Evolutionary conservation across 805 yeast genomes (phyloP).

Genomic region (Crinitomyces ghanaensis): DNA sequence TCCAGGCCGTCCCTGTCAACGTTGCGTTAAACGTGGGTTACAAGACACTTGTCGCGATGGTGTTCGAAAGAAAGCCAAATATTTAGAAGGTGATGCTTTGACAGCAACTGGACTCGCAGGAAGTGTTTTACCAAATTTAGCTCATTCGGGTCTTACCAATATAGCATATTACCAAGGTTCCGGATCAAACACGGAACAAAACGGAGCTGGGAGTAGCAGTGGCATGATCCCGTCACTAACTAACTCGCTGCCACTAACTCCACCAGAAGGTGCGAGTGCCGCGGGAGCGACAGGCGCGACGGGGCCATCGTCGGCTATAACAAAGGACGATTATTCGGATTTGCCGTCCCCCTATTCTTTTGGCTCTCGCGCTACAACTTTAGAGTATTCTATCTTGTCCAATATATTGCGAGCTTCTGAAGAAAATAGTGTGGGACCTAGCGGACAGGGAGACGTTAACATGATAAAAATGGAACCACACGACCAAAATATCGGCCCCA

Average conservation of each 20-base stretch:
- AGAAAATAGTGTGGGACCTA: too few species aligned
- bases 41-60: slow-evolving; percentile 68
- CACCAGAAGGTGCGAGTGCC: slow-evolving; percentile 7
- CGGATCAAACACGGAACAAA: neutral
- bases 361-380: slow-evolving; percentile 27
- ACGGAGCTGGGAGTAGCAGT: neutral
- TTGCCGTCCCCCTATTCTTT: slow-evolving; percentile 20
- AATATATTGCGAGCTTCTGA: slow-evolving; percentile 24
- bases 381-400: slow-evolving; percentile 26
- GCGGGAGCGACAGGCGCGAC: too few species aligned
- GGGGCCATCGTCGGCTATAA: too few species aligned
- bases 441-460: too few species aligned
- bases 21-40: slow-evolving; percentile 60
- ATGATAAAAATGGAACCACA: neutral
- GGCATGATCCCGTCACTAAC: slow-evolving; percentile 1
- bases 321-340: too few species aligned
- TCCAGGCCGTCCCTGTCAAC: slow-evolving; percentile 56
- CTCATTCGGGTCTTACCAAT: slow-evolving; percentile 2
- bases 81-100: slow-evolving; percentile 53
- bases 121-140: too few species aligned
- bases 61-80: slow-evolving; percentile 65
- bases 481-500: slow-evolving; percentile 1
- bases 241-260: slow-evolving; percentile 9
- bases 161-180: neutral
- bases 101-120: too few species aligned